A percentile compares a stretch with the other conserved stretches of the same genome.
Conservation (phyloP, 108 stramenopile genomes). For the Bacterosira constricta region DNA sequence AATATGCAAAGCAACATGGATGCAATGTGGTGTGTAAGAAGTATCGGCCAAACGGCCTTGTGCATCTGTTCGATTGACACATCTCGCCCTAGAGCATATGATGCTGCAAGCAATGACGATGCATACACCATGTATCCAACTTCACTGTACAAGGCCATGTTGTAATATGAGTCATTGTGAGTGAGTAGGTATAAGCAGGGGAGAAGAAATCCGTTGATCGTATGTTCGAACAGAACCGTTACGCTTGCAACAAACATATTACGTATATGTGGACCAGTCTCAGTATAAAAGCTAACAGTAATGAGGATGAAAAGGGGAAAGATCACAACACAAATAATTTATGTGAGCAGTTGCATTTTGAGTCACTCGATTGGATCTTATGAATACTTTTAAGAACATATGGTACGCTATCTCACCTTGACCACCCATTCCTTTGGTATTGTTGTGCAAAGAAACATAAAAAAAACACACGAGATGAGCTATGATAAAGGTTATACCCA, state of each 20-base stretch:
- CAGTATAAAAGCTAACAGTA: no score
- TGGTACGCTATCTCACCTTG: no score
- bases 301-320: no score
- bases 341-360: no score
- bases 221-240: conserved; percentile 26
- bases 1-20: conserved; percentile 22
- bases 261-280: conserved; percentile 35
- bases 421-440: conserved; percentile 41
- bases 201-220: conserved; percentile 29
- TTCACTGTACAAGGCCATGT: conserved; percentile 34
- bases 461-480: not conserved
- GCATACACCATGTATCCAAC: conserved; percentile 36
- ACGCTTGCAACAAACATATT: conserved; percentile 36
- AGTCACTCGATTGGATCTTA: no score
- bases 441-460: not conserved
- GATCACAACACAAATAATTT: no score
- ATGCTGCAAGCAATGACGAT: conserved; percentile 3
- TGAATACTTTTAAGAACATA: no score
- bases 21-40: conserved; percentile 31
- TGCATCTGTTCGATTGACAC: conserved; percentile 47
- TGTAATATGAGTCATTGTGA: conserved; percentile 22
- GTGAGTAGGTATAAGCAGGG: conserved; percentile 28
- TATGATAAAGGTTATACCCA: not conserved
- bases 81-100: conserved; percentile 27
- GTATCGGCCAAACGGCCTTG: conserved; percentile 29